A percentile compares a stretch with the other conserved stretches of the same genome.
Conservation (phyloP, 352 stramenopile species). For the Pelagophyceae sp. region DNA sequence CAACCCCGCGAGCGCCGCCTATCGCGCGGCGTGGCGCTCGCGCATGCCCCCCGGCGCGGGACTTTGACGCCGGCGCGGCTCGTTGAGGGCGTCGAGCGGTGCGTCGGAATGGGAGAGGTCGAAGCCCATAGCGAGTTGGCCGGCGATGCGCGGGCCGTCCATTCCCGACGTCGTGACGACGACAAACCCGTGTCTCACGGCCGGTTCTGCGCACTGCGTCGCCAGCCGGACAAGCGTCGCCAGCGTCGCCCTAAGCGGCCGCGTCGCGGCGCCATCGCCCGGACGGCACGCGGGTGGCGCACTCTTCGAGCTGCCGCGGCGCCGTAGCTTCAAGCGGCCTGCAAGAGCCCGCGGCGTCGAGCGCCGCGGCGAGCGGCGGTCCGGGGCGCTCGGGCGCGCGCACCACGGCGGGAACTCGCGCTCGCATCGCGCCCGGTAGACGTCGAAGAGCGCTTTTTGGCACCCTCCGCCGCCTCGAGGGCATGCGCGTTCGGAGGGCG, state of each 20-base stretch:
- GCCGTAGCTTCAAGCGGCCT: no score
- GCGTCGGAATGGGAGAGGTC: neutral
- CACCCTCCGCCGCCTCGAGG: neutral
- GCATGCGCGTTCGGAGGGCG: no score
- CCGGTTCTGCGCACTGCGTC: neutral
- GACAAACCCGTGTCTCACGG: neutral
- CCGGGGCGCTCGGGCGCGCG: no score
- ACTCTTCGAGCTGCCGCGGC: no score
- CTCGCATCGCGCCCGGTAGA: neutral
- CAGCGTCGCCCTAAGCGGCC: neutral
- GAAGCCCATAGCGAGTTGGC: conserved; percentile 9
- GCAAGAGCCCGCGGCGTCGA: no score
- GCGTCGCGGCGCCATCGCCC: no score
- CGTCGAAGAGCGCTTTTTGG: neutral
- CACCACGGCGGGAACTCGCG: neutral
- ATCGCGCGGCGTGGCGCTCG: no score
- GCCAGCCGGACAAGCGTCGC: neutral
- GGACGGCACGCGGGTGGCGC: no score
- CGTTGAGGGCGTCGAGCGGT: neutral
- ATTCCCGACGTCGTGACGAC: conserved; percentile 7
- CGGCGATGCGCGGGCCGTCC: neutral
- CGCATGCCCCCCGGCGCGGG: no score
- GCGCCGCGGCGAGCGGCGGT: no score
- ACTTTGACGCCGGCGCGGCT: no score
- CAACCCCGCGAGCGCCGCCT: neutral